A percentile compares a stretch with the other conserved stretches of the same genome.
phyloP scores from a whole-genome alignment of 2,329 filamentous ascomycete genomes.

The Hansfordia pulvinata region DNA sequence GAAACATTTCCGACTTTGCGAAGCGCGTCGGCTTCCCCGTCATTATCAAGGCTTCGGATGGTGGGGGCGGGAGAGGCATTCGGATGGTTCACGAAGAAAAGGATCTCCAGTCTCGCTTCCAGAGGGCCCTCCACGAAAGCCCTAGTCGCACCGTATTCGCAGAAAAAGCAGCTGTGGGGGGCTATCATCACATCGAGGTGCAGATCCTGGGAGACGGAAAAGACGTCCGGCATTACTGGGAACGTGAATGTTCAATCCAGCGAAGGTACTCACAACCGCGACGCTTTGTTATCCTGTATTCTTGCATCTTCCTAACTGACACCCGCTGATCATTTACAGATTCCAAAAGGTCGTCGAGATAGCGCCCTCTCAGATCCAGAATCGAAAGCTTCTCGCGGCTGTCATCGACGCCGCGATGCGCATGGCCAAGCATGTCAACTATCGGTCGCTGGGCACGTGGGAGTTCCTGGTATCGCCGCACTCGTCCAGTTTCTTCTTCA shows the following conservation, averaged over 20 bases:
- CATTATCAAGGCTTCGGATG: slow-evolving; percentile 47
- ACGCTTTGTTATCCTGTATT: too few species aligned
- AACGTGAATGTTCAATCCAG: slow-evolving; percentile 47
- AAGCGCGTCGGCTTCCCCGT: slow-evolving; percentile 25
- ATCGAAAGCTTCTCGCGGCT: too few species aligned
- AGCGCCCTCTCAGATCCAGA: slow-evolving; percentile 32
- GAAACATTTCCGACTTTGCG: slow-evolving; percentile 39
- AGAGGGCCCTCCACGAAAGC: slow-evolving; percentile 40
- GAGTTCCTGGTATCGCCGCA: slow-evolving; percentile 45
- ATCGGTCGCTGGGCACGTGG: slow-evolving; percentile 47
- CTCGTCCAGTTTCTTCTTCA: slow-evolving; percentile 37
- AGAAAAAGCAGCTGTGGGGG: slow-evolving; percentile 45
- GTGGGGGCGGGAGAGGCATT: slow-evolving; percentile 47
- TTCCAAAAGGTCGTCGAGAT: slow-evolving; percentile 49
- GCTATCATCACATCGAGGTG: slow-evolving; percentile 47
- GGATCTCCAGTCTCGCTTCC: slow-evolving; percentile 29
- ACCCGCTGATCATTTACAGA: too few species aligned
- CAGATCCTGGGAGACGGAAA: slow-evolving; percentile 44
- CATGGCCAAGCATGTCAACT: slow-evolving; percentile 36
- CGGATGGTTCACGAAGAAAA: slow-evolving; percentile 30
- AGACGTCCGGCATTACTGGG: slow-evolving; percentile 42
- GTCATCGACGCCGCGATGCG: slow-evolving; percentile 39
- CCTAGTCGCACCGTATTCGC: slow-evolving; percentile 43
- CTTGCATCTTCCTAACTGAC: too few species aligned
- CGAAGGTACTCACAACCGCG: too few species aligned